These are phyloP conservation scores for Ilyonectria mors-panacis DNA, from an alignment of 2,329 filamentous ascomycete genomes.

Conservation along the genomic window DNA sequence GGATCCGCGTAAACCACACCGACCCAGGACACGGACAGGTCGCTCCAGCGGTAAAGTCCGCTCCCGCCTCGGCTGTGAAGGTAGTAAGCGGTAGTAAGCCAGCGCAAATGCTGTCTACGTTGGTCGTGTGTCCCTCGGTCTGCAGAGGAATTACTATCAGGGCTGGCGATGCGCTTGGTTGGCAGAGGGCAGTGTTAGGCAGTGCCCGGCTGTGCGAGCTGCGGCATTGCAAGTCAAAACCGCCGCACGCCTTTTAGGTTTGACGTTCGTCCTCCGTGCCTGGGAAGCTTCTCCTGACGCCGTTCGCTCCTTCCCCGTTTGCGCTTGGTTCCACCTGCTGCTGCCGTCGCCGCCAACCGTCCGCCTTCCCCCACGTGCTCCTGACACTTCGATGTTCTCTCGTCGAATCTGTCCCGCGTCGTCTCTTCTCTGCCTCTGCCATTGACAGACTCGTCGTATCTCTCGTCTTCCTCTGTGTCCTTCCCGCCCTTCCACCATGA, in stretches of 20 bases:
- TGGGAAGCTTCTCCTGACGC: slow-evolving; percentile 29
- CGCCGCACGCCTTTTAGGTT: neutral
- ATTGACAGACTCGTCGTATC: slow-evolving; percentile 38
- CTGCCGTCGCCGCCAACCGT: slow-evolving; percentile 7
- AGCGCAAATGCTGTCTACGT: slow-evolving; percentile 3
- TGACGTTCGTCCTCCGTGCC: slow-evolving; percentile 26
- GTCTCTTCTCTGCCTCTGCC: slow-evolving; percentile 28
- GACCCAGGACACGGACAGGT: slow-evolving; percentile 19
- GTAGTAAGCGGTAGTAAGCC: slow-evolving; percentile 13
- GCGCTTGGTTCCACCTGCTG: slow-evolving; percentile 27
- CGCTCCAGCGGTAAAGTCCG: slow-evolving; percentile 27
- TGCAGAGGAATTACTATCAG: slow-evolving; percentile 1
- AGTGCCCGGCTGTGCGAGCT: neutral
- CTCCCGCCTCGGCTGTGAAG: slow-evolving; percentile 27
- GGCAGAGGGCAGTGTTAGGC: neutral
- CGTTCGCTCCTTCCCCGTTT: slow-evolving; percentile 13
- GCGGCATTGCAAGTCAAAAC: neutral
- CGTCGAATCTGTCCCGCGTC: slow-evolving; percentile 27
- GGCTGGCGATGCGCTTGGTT: neutral
- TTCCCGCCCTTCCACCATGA: slow-evolving; percentile 49
- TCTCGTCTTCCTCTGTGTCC: slow-evolving; percentile 10
- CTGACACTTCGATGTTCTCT: slow-evolving; percentile 25
- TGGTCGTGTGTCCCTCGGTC: neutral
- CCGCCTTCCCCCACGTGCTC: slow-evolving; percentile 18
- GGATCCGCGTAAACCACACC: slow-evolving; percentile 13